Base-by-base conservation (phyloP, 2,329 filamentous ascomycete genomes). In the Trichoderma arundinaceum region DNA sequence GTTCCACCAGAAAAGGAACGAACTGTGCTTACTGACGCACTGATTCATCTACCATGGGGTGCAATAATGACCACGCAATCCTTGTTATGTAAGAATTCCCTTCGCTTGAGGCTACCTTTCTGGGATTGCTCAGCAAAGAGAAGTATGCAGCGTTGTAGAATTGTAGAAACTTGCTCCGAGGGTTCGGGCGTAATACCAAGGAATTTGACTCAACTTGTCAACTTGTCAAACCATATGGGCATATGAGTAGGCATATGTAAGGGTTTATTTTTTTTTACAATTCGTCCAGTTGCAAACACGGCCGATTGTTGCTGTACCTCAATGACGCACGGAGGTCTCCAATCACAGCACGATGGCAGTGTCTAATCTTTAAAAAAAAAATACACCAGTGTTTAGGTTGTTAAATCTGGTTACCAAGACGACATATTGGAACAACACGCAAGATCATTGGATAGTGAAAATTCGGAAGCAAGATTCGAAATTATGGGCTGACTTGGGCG, bases 391-490 rank as follows among this genome's bases (percentile, higher is more conserved):
- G 28, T 10, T 51, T 10, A 10, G 9, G 17, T 13, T 17, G 17
- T 19, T 39, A 41, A 9, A 13, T 32, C 7, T 41, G 9, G 39
- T 19, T 53, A 13, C 59, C 39, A 15, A 39, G 38, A 28, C 28
- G 7, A 49, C 13, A 15, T 19, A 22, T 33, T 41, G 22, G 19
- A 41, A 44, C 22, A 62, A 33, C 17, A 28, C 38, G 35, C 28
- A 19, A 44, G 15, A 54, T 38, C 13, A n/a, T 35, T 39, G 22
- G 39, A 54, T 38, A 46, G 60, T 17, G 22, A 35, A 10, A 32
- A 46, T 35, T 35, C 32, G 41, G 60, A 46, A 54, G 41, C 60
- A 63, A 54, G 32, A n/a, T 33, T 63, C 49, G 38, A 63, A 28
- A 33, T 28, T 35, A 19, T 46, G 49, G 22, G 15, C 43, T 17